Percentiles rank a stretch among this genome's conserved stretches.
phyloP scores from a whole-genome alignment of 306 rosid species.

The Rosa lucieae region DNA sequence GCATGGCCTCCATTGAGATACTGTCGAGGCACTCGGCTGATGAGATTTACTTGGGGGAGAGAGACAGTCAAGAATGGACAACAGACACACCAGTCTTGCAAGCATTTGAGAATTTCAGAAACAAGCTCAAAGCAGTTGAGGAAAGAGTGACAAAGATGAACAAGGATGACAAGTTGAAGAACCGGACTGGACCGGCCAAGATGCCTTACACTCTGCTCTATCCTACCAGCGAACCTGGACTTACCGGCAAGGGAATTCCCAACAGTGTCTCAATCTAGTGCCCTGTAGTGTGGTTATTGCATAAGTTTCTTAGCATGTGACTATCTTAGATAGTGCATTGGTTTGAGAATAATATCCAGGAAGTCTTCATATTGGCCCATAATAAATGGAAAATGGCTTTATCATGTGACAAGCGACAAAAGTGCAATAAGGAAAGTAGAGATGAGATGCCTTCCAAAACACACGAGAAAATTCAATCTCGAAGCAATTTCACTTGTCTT shows the following conservation, averaged over 20 bases:
- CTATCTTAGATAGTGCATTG: background rate
- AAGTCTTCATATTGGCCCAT: background rate
- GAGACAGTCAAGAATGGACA: slow-evolving; percentile 66
- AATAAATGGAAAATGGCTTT: background rate
- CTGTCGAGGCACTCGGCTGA: slow-evolving; percentile 77
- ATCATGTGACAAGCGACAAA: background rate
- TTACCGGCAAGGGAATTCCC: slow-evolving; percentile 71
- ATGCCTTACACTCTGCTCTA: slow-evolving; percentile 62
- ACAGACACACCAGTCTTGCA: slow-evolving; percentile 42
- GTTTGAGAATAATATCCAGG: background rate
- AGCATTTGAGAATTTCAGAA: slow-evolving; percentile 53
- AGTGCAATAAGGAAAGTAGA: too few species aligned
- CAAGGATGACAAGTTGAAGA: slow-evolving; percentile 40
- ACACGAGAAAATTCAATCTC: too few species aligned
- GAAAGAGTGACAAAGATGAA: slow-evolving; percentile 35
- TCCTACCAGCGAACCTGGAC: slow-evolving; percentile 55
- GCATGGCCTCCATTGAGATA: slow-evolving; percentile 64
- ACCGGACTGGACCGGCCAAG: slow-evolving; percentile 58
- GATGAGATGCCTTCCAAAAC: too few species aligned
- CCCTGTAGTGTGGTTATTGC: background rate
- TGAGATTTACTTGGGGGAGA: slow-evolving; percentile 71
- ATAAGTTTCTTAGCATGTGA: background rate
- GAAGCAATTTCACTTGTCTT: too few species aligned
- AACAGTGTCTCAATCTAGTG: slow-evolving; percentile 57
- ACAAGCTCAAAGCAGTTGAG: slow-evolving; percentile 44